Evolutionary conservation across 352 stramenopile genomes (phyloP).

Genomic region (Phytophthora agathidicida): DNA sequence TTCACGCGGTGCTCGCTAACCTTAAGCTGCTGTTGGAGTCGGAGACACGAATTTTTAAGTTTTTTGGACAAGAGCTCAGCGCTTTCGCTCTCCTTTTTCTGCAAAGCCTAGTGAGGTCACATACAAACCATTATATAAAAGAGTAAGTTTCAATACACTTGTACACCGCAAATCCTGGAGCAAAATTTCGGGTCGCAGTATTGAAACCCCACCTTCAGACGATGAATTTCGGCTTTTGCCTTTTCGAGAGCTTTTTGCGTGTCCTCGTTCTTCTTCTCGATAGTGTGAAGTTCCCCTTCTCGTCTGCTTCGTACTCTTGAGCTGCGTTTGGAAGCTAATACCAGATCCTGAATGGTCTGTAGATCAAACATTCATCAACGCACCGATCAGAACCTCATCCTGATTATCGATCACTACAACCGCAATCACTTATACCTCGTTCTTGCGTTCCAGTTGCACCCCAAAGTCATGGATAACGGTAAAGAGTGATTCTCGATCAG

Average conservation of each 20-base stretch:
- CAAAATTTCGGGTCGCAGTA: conserved; percentile 11
- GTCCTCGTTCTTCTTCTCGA: conserved; percentile 62
- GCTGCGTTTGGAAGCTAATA: conserved; percentile 69
- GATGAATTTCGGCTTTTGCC: conserved; percentile 57
- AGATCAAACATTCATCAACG: conserved; percentile 12
- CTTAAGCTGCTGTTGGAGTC: conserved; percentile 85
- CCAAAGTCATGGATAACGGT: conserved; percentile 69
- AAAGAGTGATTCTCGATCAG: conserved; percentile 57
- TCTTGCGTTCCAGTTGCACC: conserved; percentile 66
- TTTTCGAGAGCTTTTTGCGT: conserved; percentile 47
- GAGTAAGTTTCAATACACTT: conserved; percentile 1
- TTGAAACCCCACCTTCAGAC: conserved; percentile 50
- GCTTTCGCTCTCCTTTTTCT: conserved; percentile 54
- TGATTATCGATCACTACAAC: background rate
- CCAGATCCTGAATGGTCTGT: conserved; percentile 80
- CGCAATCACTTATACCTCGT: conserved; percentile 47
- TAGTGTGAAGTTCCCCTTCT: conserved; percentile 48
- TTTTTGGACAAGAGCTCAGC: conserved; percentile 57
- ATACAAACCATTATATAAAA: conserved; percentile 8
- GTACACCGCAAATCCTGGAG: conserved; percentile 6
- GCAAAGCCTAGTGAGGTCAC: conserved; percentile 38
- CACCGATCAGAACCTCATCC: conserved; percentile 5
- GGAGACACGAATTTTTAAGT: conserved; percentile 64
- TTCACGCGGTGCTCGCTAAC: conserved; percentile 89
- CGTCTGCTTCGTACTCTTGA: conserved; percentile 55